Conservation (phyloP, 129 eudicot genomes). For the Oenanthe sinensis region DNA sequence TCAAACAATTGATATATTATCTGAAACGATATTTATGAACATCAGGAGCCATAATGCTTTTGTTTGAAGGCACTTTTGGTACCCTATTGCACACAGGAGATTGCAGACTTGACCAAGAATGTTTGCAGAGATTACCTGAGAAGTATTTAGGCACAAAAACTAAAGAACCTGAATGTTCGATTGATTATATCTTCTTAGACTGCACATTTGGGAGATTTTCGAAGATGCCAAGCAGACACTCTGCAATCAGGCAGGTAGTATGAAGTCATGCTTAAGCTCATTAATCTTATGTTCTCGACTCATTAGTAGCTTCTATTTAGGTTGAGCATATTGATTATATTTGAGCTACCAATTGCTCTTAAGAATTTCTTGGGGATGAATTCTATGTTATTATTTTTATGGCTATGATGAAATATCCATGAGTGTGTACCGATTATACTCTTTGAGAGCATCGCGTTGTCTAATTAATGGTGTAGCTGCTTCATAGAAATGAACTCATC, state of each 20-base stretch:
- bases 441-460: neutral
- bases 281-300: neutral
- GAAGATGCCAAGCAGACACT: slow-evolving; percentile 63
- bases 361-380: too few species aligned
- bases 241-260: slow-evolving; percentile 65
- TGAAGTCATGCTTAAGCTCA: neutral
- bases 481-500: neutral
- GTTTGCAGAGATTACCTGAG: slow-evolving; percentile 67
- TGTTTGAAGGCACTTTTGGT: slow-evolving; percentile 85
- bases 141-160: slow-evolving; percentile 54
- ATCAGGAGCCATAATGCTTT: slow-evolving; percentile 84
- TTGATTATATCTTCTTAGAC: slow-evolving; percentile 83
- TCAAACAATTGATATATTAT: slow-evolving; percentile 7
- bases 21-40: slow-evolving; percentile 19
- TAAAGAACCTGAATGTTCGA: slow-evolving; percentile 45
- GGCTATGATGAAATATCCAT: too few species aligned
- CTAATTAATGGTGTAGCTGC: neutral
- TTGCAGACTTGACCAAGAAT: slow-evolving; percentile 74
- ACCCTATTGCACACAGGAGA: slow-evolving; percentile 88
- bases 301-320: neutral
- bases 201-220: slow-evolving; percentile 68
- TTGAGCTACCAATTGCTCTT: neutral
- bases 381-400: too few species aligned
- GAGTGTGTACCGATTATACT: neutral
- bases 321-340: neutral